phyloP scores from a whole-genome alignment of 352 stramenopile genomes.

The Hyaloperonospora arabidopsidis region DNA sequence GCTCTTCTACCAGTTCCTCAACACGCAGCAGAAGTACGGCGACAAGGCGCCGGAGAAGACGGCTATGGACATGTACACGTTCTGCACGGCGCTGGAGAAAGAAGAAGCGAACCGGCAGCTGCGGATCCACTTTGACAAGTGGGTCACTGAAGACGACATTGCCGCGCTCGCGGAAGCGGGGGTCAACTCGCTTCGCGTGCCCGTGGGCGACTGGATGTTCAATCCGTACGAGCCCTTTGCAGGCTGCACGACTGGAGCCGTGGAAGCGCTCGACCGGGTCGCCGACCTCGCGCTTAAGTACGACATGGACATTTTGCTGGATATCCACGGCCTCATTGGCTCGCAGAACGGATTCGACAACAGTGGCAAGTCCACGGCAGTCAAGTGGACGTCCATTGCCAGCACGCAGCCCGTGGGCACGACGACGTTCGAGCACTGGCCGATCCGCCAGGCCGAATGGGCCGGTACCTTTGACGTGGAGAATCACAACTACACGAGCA shows the following conservation, averaged over 20 bases:
- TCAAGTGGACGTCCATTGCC: slow-evolving; percentile 87
- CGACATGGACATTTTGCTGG: slow-evolving; percentile 84
- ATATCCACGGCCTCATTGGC: slow-evolving; percentile 89
- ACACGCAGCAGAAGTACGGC: slow-evolving; percentile 54
- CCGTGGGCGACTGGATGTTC: slow-evolving; percentile 95
- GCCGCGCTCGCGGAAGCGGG: slow-evolving; percentile 62
- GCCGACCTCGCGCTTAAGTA: slow-evolving; percentile 84
- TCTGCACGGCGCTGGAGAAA: slow-evolving; percentile 78
- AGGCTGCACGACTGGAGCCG: slow-evolving; percentile 87
- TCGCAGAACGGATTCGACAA: slow-evolving; percentile 97
- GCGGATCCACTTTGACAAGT: slow-evolving; percentile 90
- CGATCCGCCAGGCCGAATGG: slow-evolving; percentile 88
- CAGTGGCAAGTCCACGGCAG: slow-evolving; percentile 76
- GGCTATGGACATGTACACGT: slow-evolving; percentile 90
- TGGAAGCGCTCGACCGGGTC: slow-evolving; percentile 87
- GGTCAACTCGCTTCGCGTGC: slow-evolving; percentile 83
- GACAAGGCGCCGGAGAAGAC: slow-evolving; percentile 78
- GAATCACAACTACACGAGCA: slow-evolving; percentile 82
- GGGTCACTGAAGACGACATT: slow-evolving; percentile 92
- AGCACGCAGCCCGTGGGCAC: slow-evolving; percentile 73
- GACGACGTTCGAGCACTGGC: slow-evolving; percentile 92
- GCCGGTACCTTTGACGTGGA: slow-evolving; percentile 86
- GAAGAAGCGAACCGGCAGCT: slow-evolving; percentile 90
- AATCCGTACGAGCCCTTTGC: slow-evolving; percentile 90
- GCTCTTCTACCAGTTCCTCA: slow-evolving; percentile 95